Conservation (phyloP, 2,329 filamentous ascomycete species). For the Sarocladium brachiariae region DNA sequence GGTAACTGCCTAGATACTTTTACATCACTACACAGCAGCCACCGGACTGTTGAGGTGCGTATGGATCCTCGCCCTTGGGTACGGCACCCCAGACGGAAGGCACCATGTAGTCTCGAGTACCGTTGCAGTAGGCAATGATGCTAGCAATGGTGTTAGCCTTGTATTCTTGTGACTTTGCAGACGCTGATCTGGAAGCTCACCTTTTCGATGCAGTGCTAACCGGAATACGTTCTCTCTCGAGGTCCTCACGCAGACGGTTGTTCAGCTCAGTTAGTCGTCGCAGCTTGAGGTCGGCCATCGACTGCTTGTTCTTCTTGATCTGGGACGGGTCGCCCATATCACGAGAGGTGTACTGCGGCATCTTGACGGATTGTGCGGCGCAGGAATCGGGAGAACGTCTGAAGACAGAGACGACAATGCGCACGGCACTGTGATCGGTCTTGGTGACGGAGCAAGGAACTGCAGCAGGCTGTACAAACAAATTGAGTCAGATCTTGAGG, state of each 20-base stretch:
- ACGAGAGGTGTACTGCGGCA: slow-evolving; percentile 61
- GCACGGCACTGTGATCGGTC: slow-evolving; percentile 4
- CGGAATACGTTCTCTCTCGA: slow-evolving; percentile 91
- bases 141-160: slow-evolving; percentile 38
- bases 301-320: slow-evolving; percentile 92
- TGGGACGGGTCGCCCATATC: slow-evolving; percentile 62
- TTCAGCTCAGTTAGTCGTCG: slow-evolving; percentile 95
- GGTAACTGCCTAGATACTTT: slow-evolving; percentile 12
- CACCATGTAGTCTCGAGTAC: slow-evolving; percentile 98
- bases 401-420: not conserved
- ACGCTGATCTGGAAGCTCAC: slow-evolving; percentile 37
- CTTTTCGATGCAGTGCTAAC: slow-evolving; percentile 89
- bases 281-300: slow-evolving; percentile 97
- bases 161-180: not conserved
- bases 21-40: slow-evolving; percentile 97
- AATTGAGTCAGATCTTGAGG: not conserved
- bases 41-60: slow-evolving; percentile 86
- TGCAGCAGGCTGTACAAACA: not conserved
- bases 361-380: slow-evolving; percentile 28
- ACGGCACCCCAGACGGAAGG: slow-evolving; percentile 94
- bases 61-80: slow-evolving; percentile 95
- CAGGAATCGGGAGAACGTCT: not conserved
- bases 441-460: not conserved
- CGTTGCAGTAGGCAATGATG: slow-evolving; percentile 96
- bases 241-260: slow-evolving; percentile 88